These are phyloP conservation scores for Phaeosphaeriaceae sp. DNA, from an alignment of 2,329 filamentous ascomycete species.

Conservation along the genomic window DNA sequence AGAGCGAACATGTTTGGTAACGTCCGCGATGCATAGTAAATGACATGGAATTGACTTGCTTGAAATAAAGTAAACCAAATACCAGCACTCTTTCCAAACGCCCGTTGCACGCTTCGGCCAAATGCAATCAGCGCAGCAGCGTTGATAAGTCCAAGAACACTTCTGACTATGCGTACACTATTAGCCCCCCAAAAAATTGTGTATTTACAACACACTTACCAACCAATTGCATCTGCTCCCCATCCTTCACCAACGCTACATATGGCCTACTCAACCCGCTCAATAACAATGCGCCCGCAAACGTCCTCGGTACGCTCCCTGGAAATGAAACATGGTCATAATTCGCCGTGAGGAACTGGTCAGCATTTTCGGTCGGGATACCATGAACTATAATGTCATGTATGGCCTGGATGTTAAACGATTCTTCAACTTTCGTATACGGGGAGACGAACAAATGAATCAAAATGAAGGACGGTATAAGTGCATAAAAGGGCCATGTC, in stretches of 20 bases:
- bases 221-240: conserved; percentile 63
- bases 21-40: conserved; percentile 90
- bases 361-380: conserved; percentile 65
- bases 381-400: conserved; percentile 89
- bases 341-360: conserved; percentile 61
- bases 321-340: conserved; percentile 94
- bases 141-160: conserved; percentile 79
- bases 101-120: conserved; percentile 65
- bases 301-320: conserved; percentile 89
- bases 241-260: conserved; percentile 62
- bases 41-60: conserved; percentile 85
- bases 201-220: conserved; percentile 49
- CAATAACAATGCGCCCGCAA: conserved; percentile 79
- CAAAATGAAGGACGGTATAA: conserved; percentile 50
- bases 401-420: conserved; percentile 92
- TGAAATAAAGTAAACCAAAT: conserved; percentile 83
- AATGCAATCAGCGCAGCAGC: conserved; percentile 71
- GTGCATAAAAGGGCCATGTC: conserved; percentile 35
- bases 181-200: not conserved
- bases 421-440: conserved; percentile 98
- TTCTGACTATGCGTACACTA: conserved; percentile 63
- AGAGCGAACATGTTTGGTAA: conserved; percentile 98
- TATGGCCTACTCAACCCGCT: conserved; percentile 75
- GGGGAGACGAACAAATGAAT: conserved; percentile 77
- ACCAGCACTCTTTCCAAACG: conserved; percentile 72